phyloP scores from a whole-genome alignment of 2,329 filamentous ascomycete genomes.

The Neonectria coccinea region DNA sequence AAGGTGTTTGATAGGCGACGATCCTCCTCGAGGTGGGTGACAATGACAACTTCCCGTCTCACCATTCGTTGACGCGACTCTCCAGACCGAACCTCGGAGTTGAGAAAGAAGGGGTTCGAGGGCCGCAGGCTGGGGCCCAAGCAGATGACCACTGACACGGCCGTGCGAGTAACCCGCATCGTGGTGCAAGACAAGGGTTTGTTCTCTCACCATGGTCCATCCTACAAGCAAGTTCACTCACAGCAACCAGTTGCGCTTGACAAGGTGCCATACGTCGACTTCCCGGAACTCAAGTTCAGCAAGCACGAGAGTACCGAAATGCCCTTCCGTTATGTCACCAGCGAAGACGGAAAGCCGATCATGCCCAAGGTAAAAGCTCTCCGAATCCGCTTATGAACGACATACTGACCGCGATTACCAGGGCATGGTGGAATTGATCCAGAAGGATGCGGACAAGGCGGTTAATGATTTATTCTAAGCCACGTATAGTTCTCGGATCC shows the following conservation, averaged over 20 bases:
- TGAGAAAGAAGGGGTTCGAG: constrained; percentile 91
- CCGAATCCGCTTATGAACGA: background rate
- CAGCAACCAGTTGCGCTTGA: constrained; percentile 74
- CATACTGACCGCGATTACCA: constrained; percentile 53
- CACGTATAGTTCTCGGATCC: background rate
- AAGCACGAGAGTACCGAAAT: constrained; percentile 95
- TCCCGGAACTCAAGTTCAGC: constrained; percentile 89
- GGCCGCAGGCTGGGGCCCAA: constrained; percentile 89
- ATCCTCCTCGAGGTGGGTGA: constrained; percentile 85
- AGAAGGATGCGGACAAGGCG: constrained; percentile 91
- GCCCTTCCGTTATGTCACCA: constrained; percentile 96
- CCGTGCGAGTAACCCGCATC: constrained; percentile 90
- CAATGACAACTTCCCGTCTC: background rate
- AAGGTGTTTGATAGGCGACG: constrained; percentile 73
- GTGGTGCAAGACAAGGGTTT: constrained; percentile 86
- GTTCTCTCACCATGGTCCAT: constrained; percentile 42
- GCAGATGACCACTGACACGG: constrained; percentile 99
- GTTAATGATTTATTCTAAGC: constrained; percentile 83
- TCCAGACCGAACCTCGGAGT: constrained; percentile 91
- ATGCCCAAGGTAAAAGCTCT: constrained; percentile 83
- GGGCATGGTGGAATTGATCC: constrained; percentile 96
- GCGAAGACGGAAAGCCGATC: constrained; percentile 78
- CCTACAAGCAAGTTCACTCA: constrained; percentile 25
- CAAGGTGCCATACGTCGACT: constrained; percentile 84
- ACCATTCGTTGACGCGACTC: constrained; percentile 31